Base-by-base conservation (phyloP, 2,329 filamentous ascomycete genomes). In the Fusarium sulawesiense region DNA sequence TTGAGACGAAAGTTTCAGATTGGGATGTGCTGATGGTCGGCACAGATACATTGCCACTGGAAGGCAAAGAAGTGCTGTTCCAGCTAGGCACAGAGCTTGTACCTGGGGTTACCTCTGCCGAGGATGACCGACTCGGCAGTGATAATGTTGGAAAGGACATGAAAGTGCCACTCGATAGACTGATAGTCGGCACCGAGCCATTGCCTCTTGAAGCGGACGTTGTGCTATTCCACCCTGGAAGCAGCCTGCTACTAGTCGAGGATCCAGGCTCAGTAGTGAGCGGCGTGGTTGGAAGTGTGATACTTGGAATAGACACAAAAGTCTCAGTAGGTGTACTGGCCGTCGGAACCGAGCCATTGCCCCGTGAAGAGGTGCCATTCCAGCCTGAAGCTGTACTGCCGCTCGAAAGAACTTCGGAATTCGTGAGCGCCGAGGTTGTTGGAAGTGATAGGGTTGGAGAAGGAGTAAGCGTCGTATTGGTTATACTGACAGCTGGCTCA, bases 201-300 rank as follows among this genome's bases (percentile, higher is more conserved):
- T 50, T 66, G 2, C 32, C 29, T 16, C 37, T 54, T 3, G 60
- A 42, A 12, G 29, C 9, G 9, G 49, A 55, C 4, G 23, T 50
- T 8, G 64, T 61, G 18, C 9, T n/a, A 56, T 66, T 66, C 62
- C 48, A 50, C 16, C 55, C 34, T 18, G 61, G 40, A 18, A 37
- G 27, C 3, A 42, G 11, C 48, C 54, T 66, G 3, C 42, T 20
- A 25, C n/a, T 44, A 12, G 27, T 37, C 1, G 57, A 62, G 2
- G 14, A 10, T 7, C 4, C 18, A 13, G 53, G 25, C 11, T n/a
- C 14, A 14, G 58, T 34, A 0, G 34, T 44, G 2, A 60, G 8
- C 1, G 32, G 48, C 2, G 48, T 51, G 2, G 48, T 27, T 12
- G 48, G 48, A 20, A 51, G 48, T 8, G 32, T 27, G 4, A 16